A percentile compares a stretch with the other conserved stretches of the same genome.
phyloP scores from a whole-genome alignment of 148 eudicot species.

The Selenicereus undatus region DNA sequence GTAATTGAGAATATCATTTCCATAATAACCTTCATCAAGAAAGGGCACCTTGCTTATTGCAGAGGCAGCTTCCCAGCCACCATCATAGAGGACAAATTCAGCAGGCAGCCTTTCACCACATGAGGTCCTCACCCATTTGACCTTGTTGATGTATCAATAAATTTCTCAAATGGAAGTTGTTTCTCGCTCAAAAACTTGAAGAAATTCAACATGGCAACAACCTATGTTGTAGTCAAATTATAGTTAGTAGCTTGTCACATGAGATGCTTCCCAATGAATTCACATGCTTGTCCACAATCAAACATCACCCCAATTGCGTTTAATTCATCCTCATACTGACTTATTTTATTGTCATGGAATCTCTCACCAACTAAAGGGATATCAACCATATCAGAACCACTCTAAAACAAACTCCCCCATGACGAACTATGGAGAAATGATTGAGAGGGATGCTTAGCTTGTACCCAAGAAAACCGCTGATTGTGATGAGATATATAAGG shows the following conservation, averaged over 20 bases:
- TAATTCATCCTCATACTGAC: constrained; percentile 43
- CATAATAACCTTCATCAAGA: too few relatives aligned
- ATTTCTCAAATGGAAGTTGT: constrained; percentile 33
- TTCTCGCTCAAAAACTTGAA: constrained; percentile 41
- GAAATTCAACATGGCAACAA: constrained; percentile 46
- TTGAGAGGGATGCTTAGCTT: constrained; percentile 39
- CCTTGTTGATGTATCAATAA: constrained; percentile 35
- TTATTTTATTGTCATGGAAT: constrained; percentile 38
- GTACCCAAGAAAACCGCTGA: constrained; percentile 36
- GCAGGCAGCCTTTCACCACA: constrained; percentile 42
- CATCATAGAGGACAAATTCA: constrained; percentile 41
- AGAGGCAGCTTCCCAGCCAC: constrained; percentile 43
- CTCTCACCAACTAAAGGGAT: constrained; percentile 46
- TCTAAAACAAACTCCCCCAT: constrained; percentile 41
- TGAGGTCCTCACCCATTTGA: constrained; percentile 48
- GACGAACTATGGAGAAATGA: constrained; percentile 45
- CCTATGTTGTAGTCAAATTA: constrained; percentile 39
- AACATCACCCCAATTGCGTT: constrained; percentile 54
- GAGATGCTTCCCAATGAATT: constrained; percentile 48
- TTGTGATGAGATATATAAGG: not conserved
- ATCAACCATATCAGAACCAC: constrained; percentile 47
- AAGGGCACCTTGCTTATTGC: too few relatives aligned
- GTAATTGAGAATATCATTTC: too few relatives aligned
- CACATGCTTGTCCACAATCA: constrained; percentile 42
- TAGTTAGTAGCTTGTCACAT: constrained; percentile 37